These are phyloP conservation scores for Scheffersomyces illinoinensis DNA, from an alignment of 1,139 yeast genomes.

Conservation along the genomic window DNA sequence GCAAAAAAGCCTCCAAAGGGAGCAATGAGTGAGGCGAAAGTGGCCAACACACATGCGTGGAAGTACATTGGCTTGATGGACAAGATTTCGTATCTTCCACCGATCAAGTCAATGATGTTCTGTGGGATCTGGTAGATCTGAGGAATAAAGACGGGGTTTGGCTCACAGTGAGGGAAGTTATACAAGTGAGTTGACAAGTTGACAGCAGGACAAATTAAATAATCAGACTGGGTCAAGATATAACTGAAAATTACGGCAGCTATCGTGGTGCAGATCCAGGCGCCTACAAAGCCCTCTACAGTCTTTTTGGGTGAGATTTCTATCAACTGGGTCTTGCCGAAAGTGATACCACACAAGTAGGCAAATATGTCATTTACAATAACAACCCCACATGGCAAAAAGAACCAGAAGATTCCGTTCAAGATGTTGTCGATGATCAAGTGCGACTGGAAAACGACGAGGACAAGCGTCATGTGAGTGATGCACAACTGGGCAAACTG, in stretches of 20 bases:
- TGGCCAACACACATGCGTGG: constrained; percentile 83
- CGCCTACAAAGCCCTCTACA: constrained; percentile 96
- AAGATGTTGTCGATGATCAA: constrained; percentile 87
- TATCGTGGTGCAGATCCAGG: constrained; percentile 90
- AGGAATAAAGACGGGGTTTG: constrained; percentile 83
- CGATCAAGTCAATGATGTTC: constrained; percentile 50
- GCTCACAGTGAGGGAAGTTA: constrained; percentile 62
- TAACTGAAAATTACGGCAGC: constrained; percentile 70
- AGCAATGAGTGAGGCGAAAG: constrained; percentile 95
- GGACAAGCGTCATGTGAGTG: constrained; percentile 88
- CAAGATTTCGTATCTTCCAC: constrained; percentile 41
- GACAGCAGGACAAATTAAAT: constrained; percentile 85
- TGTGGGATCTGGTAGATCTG: constrained; percentile 78
- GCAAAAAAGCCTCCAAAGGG: constrained; percentile 99
- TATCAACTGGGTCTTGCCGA: constrained; percentile 90
- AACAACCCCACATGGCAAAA: constrained; percentile 87
- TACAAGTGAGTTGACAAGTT: constrained; percentile 57
- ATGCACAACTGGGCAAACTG: constrained; percentile 94
- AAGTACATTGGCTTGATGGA: constrained; percentile 83
- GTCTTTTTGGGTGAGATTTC: constrained; percentile 96
- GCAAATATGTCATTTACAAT: constrained; percentile 96
- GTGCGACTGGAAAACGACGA: constrained; percentile 94
- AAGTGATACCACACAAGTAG: constrained; percentile 93
- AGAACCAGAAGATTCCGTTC: constrained; percentile 92
- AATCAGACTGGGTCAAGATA: constrained; percentile 63